phyloP scores from a whole-genome alignment of 164 flowering plant species.

The Berberis vulgaris region DNA sequence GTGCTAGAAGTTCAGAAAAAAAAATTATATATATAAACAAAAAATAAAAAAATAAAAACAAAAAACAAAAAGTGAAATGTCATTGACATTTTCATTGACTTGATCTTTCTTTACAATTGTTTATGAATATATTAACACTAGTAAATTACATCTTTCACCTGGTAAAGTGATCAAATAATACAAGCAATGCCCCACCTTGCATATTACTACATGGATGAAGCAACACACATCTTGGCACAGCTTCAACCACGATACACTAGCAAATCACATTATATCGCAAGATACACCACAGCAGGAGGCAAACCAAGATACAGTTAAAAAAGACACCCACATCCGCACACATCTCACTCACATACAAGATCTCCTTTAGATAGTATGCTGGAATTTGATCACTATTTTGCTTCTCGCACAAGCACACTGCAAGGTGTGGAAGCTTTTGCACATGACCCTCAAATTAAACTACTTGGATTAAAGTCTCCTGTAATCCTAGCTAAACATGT shows the following conservation, averaged over 20 bases:
- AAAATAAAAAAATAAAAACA: too few relatives aligned
- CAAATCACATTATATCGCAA: too few relatives aligned
- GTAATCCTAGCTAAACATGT: not conserved
- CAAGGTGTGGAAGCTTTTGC: not conserved
- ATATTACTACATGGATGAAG: not conserved
- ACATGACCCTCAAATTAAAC: not conserved
- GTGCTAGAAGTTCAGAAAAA: too few relatives aligned
- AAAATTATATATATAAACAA: too few relatives aligned
- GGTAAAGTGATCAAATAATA: slow-evolving; percentile 8
- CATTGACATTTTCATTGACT: slow-evolving; percentile 6
- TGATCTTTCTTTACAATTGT: slow-evolving; percentile 6
- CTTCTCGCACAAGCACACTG: not conserved
- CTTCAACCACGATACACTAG: not conserved
- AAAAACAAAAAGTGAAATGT: not conserved
- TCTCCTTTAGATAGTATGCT: not conserved
- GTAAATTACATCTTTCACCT: slow-evolving; percentile 2
- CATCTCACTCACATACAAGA: not conserved
- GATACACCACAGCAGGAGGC: too few relatives aligned
- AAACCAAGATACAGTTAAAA: too few relatives aligned
- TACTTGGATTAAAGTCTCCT: slow-evolving; percentile 3
- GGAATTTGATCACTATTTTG: not conserved
- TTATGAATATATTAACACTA: slow-evolving; percentile 9
- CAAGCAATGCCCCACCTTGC: slow-evolving; percentile 1
- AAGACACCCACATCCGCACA: too few relatives aligned
- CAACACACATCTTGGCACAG: slow-evolving; percentile 1